These are phyloP conservation scores for Neolecta irregularis DNA, from an alignment of 1,139 yeast species.

Conservation along the genomic window DNA sequence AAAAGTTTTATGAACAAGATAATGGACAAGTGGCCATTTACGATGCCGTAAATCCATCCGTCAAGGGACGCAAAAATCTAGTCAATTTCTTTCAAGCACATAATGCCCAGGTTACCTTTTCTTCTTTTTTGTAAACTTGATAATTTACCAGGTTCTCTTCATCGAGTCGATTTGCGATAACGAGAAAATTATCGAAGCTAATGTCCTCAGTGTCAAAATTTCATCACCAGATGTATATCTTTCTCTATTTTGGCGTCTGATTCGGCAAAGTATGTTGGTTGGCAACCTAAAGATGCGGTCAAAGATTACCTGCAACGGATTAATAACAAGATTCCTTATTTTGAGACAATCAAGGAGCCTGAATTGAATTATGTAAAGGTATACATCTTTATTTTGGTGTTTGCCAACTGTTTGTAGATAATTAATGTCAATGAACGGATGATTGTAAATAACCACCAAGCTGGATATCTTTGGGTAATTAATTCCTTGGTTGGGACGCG, in stretches of 20 bases:
- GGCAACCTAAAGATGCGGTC: slow-evolving; percentile 39
- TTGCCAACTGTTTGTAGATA: slow-evolving; percentile 19
- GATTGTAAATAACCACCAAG: slow-evolving; percentile 54
- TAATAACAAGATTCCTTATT: slow-evolving; percentile 29
- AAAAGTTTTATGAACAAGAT: slow-evolving; percentile 52
- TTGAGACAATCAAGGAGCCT: slow-evolving; percentile 34
- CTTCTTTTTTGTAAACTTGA: neutral
- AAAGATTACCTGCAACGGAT: slow-evolving; percentile 32
- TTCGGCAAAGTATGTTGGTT: slow-evolving; percentile 36
- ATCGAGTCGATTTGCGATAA: slow-evolving; percentile 81
- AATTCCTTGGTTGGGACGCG: slow-evolving; percentile 84
- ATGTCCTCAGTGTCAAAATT: slow-evolving; percentile 65
- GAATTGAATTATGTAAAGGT: slow-evolving; percentile 53
- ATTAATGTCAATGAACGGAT: slow-evolving; percentile 84
- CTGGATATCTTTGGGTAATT: slow-evolving; percentile 78
- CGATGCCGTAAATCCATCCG: slow-evolving; percentile 83
- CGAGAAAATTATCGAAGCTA: slow-evolving; percentile 48
- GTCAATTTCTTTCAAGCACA: neutral
- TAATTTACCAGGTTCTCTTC: slow-evolving; percentile 44
- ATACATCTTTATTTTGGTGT: slow-evolving; percentile 15
- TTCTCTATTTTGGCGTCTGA: neutral
- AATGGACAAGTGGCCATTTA: slow-evolving; percentile 76
- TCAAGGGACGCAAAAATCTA: slow-evolving; percentile 20
- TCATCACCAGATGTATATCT: slow-evolving; percentile 53
- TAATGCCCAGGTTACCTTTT: neutral